Evolutionary conservation across 2,329 filamentous ascomycete genomes (phyloP).

Genomic region (Arthroderma sp.): DNA sequence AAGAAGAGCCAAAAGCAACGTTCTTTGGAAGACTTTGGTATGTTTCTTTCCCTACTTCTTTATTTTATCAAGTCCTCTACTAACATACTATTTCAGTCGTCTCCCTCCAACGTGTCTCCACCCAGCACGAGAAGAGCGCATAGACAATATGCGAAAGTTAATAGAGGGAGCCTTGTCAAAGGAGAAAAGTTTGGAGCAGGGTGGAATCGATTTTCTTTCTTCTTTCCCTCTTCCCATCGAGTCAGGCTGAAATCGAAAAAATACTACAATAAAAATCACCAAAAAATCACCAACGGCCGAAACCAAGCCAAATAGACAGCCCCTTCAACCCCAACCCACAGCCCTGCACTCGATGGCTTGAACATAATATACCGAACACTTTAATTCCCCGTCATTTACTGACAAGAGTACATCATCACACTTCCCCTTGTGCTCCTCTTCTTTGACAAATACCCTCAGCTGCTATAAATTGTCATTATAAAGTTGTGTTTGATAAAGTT

Average conservation of each 20-base stretch:
- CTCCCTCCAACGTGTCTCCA: slow-evolving; percentile 78
- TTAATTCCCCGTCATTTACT: slow-evolving; percentile 1
- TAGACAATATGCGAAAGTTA: slow-evolving; percentile 29
- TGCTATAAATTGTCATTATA: not conserved
- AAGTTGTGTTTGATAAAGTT: not conserved
- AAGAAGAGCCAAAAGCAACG: slow-evolving; percentile 77
- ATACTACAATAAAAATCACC: too few relatives aligned
- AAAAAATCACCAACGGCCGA: too few relatives aligned
- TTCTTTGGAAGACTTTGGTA: slow-evolving; percentile 79
- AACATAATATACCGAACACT: slow-evolving; percentile 4
- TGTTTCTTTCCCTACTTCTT: slow-evolving; percentile 27
- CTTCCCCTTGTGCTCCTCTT: not conserved
- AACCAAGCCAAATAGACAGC: too few relatives aligned
- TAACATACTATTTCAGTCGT: slow-evolving; percentile 46
- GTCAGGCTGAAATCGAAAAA: not conserved
- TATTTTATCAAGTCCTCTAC: slow-evolving; percentile 3
- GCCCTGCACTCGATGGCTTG: slow-evolving; percentile 2
- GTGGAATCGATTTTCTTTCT: slow-evolving; percentile 4
- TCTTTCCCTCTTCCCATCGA: slow-evolving; percentile 5
- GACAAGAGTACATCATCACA: not conserved
- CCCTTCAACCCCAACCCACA: not conserved
- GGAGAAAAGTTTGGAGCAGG: slow-evolving; percentile 4
- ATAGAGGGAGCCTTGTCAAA: slow-evolving; percentile 1
- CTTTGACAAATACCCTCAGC: not conserved
- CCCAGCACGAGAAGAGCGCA: slow-evolving; percentile 78